Evolutionary conservation across 768 basidiomycete genomes (phyloP).

Genomic region (Leucosporidium scottii): DNA sequence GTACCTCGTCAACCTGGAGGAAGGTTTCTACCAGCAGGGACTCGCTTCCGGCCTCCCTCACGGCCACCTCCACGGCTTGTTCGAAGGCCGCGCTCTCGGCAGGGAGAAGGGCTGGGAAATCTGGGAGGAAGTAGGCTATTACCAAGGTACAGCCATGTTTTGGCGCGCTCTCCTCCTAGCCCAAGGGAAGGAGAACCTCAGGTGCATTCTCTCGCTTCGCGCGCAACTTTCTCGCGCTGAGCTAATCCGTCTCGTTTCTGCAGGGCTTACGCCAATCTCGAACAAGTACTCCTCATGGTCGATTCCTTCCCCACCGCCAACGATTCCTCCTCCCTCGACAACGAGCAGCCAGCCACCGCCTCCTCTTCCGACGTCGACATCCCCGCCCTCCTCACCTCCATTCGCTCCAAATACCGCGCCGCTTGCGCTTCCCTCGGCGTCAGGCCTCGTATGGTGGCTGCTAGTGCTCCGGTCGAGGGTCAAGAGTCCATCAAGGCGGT

Average conservation of each 20-base stretch:
- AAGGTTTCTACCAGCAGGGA: conserved; percentile 72
- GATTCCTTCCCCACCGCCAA: conserved; percentile 70
- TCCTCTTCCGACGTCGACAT: conserved; percentile 51
- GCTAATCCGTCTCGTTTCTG: conserved; percentile 40
- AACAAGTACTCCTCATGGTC: conserved; percentile 63
- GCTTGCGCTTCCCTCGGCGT: conserved; percentile 77
- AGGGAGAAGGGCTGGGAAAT: conserved; percentile 86
- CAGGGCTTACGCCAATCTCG: conserved; percentile 56
- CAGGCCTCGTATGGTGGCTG: conserved; percentile 44
- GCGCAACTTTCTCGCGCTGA: conserved; percentile 5
- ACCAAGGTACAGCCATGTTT: conserved; percentile 71
- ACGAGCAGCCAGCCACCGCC: neutral
- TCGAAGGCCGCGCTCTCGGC: conserved; percentile 83
- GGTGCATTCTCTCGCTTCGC: neutral
- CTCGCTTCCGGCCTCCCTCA: conserved; percentile 72
- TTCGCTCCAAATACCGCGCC: conserved; percentile 77
- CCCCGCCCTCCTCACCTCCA: conserved; percentile 66
- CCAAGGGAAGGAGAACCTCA: neutral
- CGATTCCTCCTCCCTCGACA: conserved; percentile 47
- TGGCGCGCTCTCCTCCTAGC: conserved; percentile 54
- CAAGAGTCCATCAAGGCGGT: too few relatives aligned
- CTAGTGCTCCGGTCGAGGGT: neutral
- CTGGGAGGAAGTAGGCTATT: conserved; percentile 95
- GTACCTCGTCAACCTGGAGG: conserved; percentile 24
- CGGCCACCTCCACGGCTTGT: conserved; percentile 78